Percentiles rank a stretch among this genome's conserved stretches.
phyloP scores from a whole-genome alignment of 768 basidiomycete species.

The Suillus placidus region DNA sequence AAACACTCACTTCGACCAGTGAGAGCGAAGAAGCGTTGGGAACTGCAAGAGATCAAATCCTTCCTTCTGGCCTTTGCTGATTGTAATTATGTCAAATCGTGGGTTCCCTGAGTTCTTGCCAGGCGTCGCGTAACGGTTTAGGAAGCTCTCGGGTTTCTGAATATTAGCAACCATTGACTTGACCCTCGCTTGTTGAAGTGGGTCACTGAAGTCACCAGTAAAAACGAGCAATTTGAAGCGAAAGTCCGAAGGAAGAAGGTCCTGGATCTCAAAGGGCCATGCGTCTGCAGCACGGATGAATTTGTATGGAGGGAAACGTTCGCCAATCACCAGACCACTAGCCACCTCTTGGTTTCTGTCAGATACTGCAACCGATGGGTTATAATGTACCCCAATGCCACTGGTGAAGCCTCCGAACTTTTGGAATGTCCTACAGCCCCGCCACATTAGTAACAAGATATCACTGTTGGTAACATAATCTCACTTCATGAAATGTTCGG shows the following conservation, averaged over 20 bases:
- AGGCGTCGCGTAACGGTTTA: slow-evolving; percentile 26
- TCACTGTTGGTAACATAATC: slow-evolving; percentile 12
- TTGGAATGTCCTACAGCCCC: slow-evolving; percentile 42
- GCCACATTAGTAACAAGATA: slow-evolving; percentile 3
- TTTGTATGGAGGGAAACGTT: slow-evolving; percentile 51
- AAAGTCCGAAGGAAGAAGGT: slow-evolving; percentile 48
- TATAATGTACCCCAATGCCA: slow-evolving; percentile 54
- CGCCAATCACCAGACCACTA: slow-evolving; percentile 45
- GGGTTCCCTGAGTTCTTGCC: slow-evolving; percentile 25
- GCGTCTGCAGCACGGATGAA: slow-evolving; percentile 51
- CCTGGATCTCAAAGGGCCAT: slow-evolving; percentile 51
- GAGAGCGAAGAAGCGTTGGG: slow-evolving; percentile 36
- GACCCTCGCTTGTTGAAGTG: slow-evolving; percentile 27
- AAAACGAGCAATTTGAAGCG: slow-evolving; percentile 55
- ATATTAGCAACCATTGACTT: slow-evolving; percentile 32
- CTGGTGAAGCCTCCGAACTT: slow-evolving; percentile 49
- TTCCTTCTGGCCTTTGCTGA: slow-evolving; percentile 35
- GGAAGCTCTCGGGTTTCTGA: slow-evolving; percentile 27
- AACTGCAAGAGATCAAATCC: slow-evolving; percentile 35
- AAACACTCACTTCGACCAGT: slow-evolving; percentile 45
- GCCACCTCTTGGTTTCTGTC: slow-evolving; percentile 41
- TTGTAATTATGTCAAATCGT: slow-evolving; percentile 35
- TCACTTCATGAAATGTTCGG: slow-evolving; percentile 49
- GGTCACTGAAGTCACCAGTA: slow-evolving; percentile 37
- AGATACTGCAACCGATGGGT: slow-evolving; percentile 41